A percentile compares a stretch with the other conserved stretches of the same genome.
phyloP scores from a whole-genome alignment of 441 rosid genomes.

The Bocquillonia castaneifolia region DNA sequence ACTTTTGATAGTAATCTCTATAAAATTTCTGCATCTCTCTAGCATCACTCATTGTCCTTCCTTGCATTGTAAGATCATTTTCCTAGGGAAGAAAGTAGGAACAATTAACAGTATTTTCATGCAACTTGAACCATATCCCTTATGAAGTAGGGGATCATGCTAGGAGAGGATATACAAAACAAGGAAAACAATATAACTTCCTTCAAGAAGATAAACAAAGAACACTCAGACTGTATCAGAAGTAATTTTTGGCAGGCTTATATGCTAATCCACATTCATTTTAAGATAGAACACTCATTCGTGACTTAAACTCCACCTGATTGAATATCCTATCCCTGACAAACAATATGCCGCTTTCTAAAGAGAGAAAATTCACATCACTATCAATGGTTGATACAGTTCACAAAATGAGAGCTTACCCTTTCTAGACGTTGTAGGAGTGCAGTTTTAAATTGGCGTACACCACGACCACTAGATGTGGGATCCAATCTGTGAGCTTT shows the following conservation, averaged over 20 bases:
- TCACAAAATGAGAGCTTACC: constrained; percentile 34
- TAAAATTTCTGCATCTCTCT: constrained; percentile 98
- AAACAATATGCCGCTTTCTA: neutral
- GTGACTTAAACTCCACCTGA: neutral
- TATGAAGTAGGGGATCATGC: constrained; percentile 3
- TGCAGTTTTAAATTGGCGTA: constrained; percentile 96
- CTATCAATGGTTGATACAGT: neutral
- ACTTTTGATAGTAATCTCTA: constrained; percentile 87
- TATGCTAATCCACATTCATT: constrained; percentile 3
- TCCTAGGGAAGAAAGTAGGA: constrained; percentile 46
- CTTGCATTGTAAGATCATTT: constrained; percentile 78
- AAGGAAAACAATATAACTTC: neutral
- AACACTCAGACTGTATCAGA: neutral
- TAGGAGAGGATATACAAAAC: neutral
- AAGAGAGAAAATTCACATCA: neutral
- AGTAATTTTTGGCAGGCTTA: neutral
- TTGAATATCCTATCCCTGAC: neutral
- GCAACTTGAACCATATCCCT: neutral
- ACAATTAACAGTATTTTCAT: neutral
- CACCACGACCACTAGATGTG: constrained; percentile 94
- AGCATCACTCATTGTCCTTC: constrained; percentile 91
- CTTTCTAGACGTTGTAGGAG: constrained; percentile 94
- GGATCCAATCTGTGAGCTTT: constrained; percentile 96
- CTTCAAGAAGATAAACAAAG: neutral
- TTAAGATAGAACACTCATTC: neutral